Conservation (phyloP, 305 asterid species). For the Solanum hybrid region DNA sequence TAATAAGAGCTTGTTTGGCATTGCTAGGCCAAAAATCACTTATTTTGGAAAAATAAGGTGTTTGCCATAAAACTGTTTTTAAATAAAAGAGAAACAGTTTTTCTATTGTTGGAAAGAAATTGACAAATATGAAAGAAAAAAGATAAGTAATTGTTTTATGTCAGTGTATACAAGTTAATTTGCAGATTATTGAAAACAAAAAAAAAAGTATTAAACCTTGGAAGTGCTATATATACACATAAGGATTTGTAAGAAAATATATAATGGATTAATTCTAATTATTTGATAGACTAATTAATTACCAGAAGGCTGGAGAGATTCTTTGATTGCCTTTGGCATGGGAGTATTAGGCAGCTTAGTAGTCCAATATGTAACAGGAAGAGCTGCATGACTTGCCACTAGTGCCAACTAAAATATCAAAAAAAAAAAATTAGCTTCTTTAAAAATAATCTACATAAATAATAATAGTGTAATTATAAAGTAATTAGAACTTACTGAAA, state of each 20-base stretch:
- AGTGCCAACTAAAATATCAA: constrained; percentile 37
- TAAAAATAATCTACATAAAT: not conserved
- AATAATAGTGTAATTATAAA: no score
- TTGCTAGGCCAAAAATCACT: not conserved
- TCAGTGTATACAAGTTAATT: not conserved
- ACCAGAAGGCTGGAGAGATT: constrained; percentile 37
- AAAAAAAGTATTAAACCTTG: not conserved
- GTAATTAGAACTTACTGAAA: constrained; percentile 38
- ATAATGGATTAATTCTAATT: not conserved
- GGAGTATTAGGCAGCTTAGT: constrained; percentile 57
- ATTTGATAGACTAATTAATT: not conserved
- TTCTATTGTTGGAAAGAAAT: not conserved
- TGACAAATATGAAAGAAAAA: not conserved
- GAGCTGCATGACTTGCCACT: constrained; percentile 56
- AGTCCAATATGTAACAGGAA: constrained; percentile 53
- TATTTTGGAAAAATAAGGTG: no score
- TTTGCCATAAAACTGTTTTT: no score
- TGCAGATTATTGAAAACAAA: not conserved
- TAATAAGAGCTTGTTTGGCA: not conserved
- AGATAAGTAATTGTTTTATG: not conserved
- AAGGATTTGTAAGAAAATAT: not conserved
- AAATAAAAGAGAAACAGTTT: no score
- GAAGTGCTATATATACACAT: not conserved
- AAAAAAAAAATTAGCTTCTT: not conserved
- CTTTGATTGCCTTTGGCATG: constrained; percentile 58